Evolutionary conservation across 2,329 filamentous ascomycete species (phyloP).

Genomic region (Pseudogymnoascus destructans): DNA sequence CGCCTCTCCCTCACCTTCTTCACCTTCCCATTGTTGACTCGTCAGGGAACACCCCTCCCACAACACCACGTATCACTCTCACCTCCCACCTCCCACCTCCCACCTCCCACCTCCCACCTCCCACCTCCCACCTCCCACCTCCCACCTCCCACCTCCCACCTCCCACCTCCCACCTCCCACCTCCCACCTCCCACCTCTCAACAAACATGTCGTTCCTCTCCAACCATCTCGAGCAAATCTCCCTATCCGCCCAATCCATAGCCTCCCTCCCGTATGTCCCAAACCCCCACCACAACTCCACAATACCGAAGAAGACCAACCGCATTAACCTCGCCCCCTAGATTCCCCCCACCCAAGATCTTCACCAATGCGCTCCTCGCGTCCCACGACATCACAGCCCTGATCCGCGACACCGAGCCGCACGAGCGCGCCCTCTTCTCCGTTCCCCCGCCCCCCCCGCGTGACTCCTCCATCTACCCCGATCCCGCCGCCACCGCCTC

Average conservation of each 20-base stretch:
- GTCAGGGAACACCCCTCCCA: slow-evolving; percentile 1
- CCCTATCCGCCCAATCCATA: slow-evolving; percentile 63
- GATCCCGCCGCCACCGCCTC: slow-evolving; percentile 28
- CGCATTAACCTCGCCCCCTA: slow-evolving; percentile 27
- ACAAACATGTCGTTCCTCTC: slow-evolving; percentile 51
- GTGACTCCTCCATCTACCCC: slow-evolving; percentile 34
- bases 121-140: slow-evolving; percentile 14
- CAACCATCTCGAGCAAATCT: slow-evolving; percentile 64
- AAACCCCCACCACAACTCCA: slow-evolving; percentile 15
- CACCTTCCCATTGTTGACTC: neutral
- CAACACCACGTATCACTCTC: neutral
- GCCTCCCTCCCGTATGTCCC: slow-evolving; percentile 54
- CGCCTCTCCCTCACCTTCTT: neutral
- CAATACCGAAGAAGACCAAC: slow-evolving; percentile 14
- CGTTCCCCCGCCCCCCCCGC: slow-evolving; percentile 52
- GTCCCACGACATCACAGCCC: slow-evolving; percentile 78
- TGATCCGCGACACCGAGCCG: slow-evolving; percentile 89
- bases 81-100: slow-evolving; percentile 15
- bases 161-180: slow-evolving; percentile 14
- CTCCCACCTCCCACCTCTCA: slow-evolving; percentile 14
- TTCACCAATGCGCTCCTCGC: slow-evolving; percentile 89
- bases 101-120: slow-evolving; percentile 14
- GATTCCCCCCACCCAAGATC: slow-evolving; percentile 81
- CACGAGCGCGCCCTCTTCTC: slow-evolving; percentile 95
- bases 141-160: slow-evolving; percentile 14